Percentiles rank a stretch among this genome's conserved stretches.
These are phyloP conservation scores for Termitomyces heimii DNA, from an alignment of 768 basidiomycete species.

Conservation along the genomic window DNA sequence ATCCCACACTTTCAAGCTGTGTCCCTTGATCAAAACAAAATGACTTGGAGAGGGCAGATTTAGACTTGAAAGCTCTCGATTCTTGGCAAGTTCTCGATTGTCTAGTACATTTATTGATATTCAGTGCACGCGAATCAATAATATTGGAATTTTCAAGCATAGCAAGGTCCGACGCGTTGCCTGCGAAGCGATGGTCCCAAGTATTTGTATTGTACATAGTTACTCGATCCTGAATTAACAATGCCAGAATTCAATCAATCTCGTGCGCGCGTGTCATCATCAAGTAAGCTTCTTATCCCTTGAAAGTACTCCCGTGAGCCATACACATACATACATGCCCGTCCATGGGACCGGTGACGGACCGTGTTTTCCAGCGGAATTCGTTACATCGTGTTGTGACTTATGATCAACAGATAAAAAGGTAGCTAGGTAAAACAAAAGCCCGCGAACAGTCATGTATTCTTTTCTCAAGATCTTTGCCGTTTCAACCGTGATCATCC, in stretches of 20 bases:
- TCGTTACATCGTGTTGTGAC: neutral
- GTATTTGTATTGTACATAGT: neutral
- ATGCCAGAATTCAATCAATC: neutral
- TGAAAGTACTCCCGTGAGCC: neutral
- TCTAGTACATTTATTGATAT: neutral
- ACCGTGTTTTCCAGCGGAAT: neutral
- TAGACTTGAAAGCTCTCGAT: neutral
- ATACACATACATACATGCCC: neutral
- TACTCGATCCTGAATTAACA: neutral
- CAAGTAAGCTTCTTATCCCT: neutral
- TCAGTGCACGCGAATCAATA: neutral
- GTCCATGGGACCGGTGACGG: neutral
- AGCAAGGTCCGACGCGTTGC: neutral
- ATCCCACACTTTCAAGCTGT: neutral
- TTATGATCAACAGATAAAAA: neutral
- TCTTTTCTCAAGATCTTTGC: neutral
- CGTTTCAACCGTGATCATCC: slow-evolving; percentile 6
- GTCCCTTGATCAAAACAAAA: too few relatives aligned
- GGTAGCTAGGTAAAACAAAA: neutral
- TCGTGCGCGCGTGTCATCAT: neutral
- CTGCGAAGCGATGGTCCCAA: neutral
- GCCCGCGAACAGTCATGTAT: neutral
- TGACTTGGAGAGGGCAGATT: too few relatives aligned
- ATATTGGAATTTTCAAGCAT: neutral
- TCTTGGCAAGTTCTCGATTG: neutral